A percentile compares a stretch with the other conserved stretches of the same genome.
Evolutionary conservation across 208 protist species (phyloP).

Genomic region (Herpetomonas tarakana): DNA sequence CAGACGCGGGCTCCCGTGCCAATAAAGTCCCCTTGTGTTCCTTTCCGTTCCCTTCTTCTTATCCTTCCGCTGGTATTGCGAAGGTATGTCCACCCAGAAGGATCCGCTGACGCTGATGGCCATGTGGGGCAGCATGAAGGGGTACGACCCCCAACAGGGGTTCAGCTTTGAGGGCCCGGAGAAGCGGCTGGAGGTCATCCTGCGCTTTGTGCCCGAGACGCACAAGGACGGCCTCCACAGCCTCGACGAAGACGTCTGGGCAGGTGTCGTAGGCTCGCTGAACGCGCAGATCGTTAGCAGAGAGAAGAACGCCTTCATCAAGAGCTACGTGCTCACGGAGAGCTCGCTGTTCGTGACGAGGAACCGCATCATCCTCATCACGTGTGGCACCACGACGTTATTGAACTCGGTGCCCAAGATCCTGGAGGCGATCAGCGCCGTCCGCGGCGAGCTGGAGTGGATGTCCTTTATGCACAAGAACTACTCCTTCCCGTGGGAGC

Average conservation of each 20-base stretch:
- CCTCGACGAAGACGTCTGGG: conserved; percentile 71
- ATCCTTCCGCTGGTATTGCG: no score
- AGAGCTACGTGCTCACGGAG: conserved; percentile 93
- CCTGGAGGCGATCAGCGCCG: conserved; percentile 70
- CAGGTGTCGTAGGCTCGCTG: conserved; percentile 58
- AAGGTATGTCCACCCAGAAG: conserved; percentile 48
- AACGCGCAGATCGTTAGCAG: conserved; percentile 87
- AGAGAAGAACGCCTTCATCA: conserved; percentile 79
- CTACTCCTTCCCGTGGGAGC: conserved; percentile 90
- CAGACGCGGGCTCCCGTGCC: no score
- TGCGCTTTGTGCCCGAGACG: conserved; percentile 63
- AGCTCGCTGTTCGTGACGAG: conserved; percentile 93
- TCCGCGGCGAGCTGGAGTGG: conserved; percentile 84
- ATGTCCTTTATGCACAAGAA: conserved; percentile 93
- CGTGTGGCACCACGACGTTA: conserved; percentile 93
- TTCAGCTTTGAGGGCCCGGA: conserved; percentile 93
- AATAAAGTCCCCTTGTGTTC: no score
- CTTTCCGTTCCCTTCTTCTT: no score
- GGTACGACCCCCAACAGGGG: conserved; percentile 66
- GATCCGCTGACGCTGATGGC: conserved; percentile 86
- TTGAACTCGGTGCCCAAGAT: conserved; percentile 86
- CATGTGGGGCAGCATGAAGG: conserved; percentile 84
- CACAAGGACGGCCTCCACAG: conserved; percentile 65
- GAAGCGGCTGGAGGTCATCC: conserved; percentile 88
- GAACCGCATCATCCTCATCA: conserved; percentile 91